A percentile compares a stretch with the other conserved stretches of the same genome.
phyloP scores from a whole-genome alignment of 2,329 filamentous ascomycete genomes.

The Parafenestella ontariensis region DNA sequence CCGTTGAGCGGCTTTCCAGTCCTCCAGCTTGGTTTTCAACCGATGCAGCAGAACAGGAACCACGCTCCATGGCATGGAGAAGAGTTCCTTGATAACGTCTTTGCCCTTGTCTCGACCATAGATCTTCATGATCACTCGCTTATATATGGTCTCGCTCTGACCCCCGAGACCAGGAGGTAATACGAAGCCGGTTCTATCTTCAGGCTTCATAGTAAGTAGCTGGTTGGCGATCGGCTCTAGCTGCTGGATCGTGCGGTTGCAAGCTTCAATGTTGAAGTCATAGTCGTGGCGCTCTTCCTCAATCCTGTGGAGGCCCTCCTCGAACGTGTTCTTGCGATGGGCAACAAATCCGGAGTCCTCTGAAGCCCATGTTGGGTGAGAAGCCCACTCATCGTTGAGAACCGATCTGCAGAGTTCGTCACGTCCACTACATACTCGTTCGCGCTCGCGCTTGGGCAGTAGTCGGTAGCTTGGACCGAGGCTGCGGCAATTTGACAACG shows the following conservation, averaged over 20 bases:
- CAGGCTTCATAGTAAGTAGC: conserved; percentile 75
- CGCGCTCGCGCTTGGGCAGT: conserved; percentile 86
- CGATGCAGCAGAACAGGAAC: conserved; percentile 87
- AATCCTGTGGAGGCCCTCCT: conserved; percentile 93
- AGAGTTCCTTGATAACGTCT: conserved; percentile 87
- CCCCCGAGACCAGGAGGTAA: conserved; percentile 86
- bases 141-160: conserved; percentile 95
- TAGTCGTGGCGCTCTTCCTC: conserved; percentile 99
- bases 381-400: conserved; percentile 97
- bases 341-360: conserved; percentile 98
- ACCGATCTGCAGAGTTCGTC: conserved; percentile 94
- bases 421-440: conserved; percentile 90
- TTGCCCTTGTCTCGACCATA: conserved; percentile 86
- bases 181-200: conserved; percentile 77
- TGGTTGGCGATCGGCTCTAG: conserved; percentile 93
- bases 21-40: conserved; percentile 94
- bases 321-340: conserved; percentile 93
- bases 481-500: conserved; percentile 93
- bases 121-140: conserved; percentile 96
- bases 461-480: conserved; percentile 94
- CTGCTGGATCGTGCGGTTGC: conserved; percentile 92
- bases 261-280: conserved; percentile 97
- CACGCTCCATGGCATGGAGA: conserved; percentile 81
- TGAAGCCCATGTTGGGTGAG: conserved; percentile 97
- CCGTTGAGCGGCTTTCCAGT: conserved; percentile 95